A percentile compares a stretch with the other conserved stretches of the same genome.
Conservation (phyloP, 257 asterid species). For the Paulownia fortunei region DNA sequence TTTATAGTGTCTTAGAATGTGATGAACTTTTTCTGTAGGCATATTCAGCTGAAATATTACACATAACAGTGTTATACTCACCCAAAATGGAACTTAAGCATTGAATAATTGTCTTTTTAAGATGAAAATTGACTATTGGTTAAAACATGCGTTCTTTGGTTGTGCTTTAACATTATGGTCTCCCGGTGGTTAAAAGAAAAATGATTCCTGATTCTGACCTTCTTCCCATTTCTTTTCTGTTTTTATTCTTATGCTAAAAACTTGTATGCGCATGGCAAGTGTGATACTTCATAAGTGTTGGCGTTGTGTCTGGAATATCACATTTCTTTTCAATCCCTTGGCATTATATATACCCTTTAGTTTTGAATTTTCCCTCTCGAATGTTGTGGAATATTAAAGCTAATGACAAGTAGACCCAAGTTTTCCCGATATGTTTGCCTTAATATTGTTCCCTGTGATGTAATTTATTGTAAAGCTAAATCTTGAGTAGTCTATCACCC, state of each 20-base stretch:
- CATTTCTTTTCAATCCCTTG: too few relatives aligned
- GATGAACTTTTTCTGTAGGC: conserved; percentile 19
- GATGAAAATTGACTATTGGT: not conserved
- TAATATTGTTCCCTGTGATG: too few relatives aligned
- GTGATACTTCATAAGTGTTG: not conserved
- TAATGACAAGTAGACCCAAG: too few relatives aligned
- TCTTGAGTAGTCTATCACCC: too few relatives aligned
- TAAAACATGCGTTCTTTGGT: not conserved
- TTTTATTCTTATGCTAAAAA: not conserved
- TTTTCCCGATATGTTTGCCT: too few relatives aligned
- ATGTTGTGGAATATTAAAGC: too few relatives aligned
- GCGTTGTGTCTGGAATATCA: too few relatives aligned
- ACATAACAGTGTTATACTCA: not conserved
- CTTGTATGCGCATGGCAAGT: not conserved
- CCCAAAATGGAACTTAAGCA: too few relatives aligned
- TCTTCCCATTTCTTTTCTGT: not conserved
- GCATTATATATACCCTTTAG: not conserved
- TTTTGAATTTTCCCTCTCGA: not conserved
- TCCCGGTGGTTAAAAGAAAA: not conserved
- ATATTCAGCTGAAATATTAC: not conserved
- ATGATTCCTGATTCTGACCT: not conserved
- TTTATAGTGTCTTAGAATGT: not conserved
- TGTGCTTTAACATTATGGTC: not conserved
- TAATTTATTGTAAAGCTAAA: too few relatives aligned
- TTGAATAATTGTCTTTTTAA: not conserved